Conservation (phyloP, 176 grass and related monocot genomes). For the Cenchrus purpureus region DNA sequence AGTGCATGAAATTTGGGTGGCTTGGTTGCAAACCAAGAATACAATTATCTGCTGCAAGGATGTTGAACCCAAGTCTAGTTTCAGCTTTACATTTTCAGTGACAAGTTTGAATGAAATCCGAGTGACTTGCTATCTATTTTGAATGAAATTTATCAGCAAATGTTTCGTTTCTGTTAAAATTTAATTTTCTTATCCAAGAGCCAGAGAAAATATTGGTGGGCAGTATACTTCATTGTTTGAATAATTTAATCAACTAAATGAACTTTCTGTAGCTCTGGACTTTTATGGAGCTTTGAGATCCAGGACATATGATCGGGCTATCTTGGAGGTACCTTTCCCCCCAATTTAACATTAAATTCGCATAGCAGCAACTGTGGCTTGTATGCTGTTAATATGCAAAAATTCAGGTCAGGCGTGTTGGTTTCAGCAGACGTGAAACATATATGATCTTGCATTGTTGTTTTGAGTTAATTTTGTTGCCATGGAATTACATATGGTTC, state of each 20-base stretch:
- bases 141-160: not conserved
- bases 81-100: constrained; percentile 21
- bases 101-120: not conserved
- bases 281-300: constrained; percentile 95
- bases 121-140: not conserved
- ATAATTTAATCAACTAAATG: constrained; percentile 14
- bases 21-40: not conserved
- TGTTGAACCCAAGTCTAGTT: not conserved
- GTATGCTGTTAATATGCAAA: not conserved
- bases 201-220: not conserved
- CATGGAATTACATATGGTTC: not conserved
- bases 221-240: constrained; percentile 7
- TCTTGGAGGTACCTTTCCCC: constrained; percentile 68
- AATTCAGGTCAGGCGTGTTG: not conserved
- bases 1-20: not conserved
- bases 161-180: not conserved
- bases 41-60: not conserved
- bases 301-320: constrained; percentile 83
- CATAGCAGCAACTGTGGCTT: not conserved
- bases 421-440: not conserved
- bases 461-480: not conserved
- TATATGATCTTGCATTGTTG: not conserved
- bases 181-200: not conserved
- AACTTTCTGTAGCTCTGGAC: constrained; percentile 74
- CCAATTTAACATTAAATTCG: not conserved